Conservation (phyloP, 1,284 basidiomycete species). For the Earliella scabrosa region DNA sequence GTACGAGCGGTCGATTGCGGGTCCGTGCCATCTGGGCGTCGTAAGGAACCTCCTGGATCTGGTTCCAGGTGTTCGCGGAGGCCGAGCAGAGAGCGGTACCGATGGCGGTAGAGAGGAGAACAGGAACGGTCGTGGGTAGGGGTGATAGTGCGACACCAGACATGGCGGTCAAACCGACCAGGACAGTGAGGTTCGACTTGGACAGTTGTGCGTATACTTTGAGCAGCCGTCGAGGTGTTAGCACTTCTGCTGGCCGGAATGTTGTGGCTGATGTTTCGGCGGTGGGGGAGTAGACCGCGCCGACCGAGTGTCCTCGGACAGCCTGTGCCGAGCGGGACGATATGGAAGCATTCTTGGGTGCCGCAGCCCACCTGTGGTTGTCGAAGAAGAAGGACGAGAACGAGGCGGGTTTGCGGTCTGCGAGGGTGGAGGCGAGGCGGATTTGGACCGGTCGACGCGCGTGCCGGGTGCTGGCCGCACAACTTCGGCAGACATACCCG, state of each 20-base stretch:
- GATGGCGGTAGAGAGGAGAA: slow-evolving; percentile 85
- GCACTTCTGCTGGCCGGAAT: slow-evolving; percentile 34
- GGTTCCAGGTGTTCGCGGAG: slow-evolving; percentile 94
- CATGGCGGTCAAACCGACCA: slow-evolving; percentile 92
- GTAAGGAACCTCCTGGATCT: slow-evolving; percentile 93
- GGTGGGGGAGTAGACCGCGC: slow-evolving; percentile 17
- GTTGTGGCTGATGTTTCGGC: slow-evolving; percentile 19
- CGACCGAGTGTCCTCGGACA: slow-evolving; percentile 15
- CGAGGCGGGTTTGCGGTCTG: slow-evolving; percentile 29
- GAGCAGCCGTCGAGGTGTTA: slow-evolving; percentile 61
- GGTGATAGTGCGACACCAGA: slow-evolving; percentile 94
- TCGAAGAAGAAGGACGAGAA: slow-evolving; percentile 66
- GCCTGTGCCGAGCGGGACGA: slow-evolving; percentile 8
- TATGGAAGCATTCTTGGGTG: slow-evolving; percentile 19
- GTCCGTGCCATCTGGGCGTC: slow-evolving; percentile 98
- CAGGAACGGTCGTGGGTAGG: slow-evolving; percentile 78
- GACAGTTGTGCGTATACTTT: slow-evolving; percentile 83
- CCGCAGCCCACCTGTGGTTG: slow-evolving; percentile 50
- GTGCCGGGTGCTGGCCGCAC: slow-evolving; percentile 16
- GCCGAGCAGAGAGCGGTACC: slow-evolving; percentile 93
- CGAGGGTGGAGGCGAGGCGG: slow-evolving; percentile 26
- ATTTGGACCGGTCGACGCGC: slow-evolving; percentile 9
- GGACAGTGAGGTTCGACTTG: slow-evolving; percentile 87
- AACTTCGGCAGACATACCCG: slow-evolving; percentile 25
- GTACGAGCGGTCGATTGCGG: slow-evolving; percentile 87